Base-by-base conservation (phyloP, 1,284 basidiomycete genomes). In the Pyrrhoderma noxium region DNA sequence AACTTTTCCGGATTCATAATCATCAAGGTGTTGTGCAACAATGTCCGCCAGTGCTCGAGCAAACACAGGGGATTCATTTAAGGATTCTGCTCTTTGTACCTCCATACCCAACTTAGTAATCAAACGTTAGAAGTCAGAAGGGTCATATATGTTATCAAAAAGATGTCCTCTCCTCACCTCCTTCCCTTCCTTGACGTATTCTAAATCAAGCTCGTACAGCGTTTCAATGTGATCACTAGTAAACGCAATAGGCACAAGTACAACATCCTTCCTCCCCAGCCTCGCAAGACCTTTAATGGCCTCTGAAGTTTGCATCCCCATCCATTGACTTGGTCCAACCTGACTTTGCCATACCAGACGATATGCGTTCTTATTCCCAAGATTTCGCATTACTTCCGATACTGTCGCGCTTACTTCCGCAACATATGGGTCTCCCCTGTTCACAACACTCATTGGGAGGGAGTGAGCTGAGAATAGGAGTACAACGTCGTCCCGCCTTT, bases 161-260 rank as follows among this genome's bases (percentile, higher is more conserved):
- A n/a, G 16, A 5, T 25, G 8, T 21, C 64, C 80, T 62, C 60
- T 21, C 64, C 80, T 62, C 60, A 93, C 93, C 80, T 95, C 84
- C 63, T 80, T 78, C 5, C 89, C 95, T 67, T 99, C 95, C 69
- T 87, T 86, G 55, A 78, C 79, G 61, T 98, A 94, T 67, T 99
- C 96, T 51, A 94, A 69, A 68, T 99, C 96, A 45, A 99, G 77
- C 70, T 99, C 96, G 65, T 89, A 99, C 43, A 99, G 75, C 21
- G 96, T 99, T 73, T 99, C 96, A 64, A 99, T 98, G 68, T 99
- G 96, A 70, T 99, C 96, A 65, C 87, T 93, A 16, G 96, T 99
- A 70, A 99, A 99, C 16, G 96, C 95, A 57, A 99, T 93, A 1
- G 96, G 96, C 1, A 99, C 83, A 31, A 96, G 75, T 47, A 97